Conservation (phyloP, 768 basidiomycete genomes). For the Hirschioporus abietinus region DNA sequence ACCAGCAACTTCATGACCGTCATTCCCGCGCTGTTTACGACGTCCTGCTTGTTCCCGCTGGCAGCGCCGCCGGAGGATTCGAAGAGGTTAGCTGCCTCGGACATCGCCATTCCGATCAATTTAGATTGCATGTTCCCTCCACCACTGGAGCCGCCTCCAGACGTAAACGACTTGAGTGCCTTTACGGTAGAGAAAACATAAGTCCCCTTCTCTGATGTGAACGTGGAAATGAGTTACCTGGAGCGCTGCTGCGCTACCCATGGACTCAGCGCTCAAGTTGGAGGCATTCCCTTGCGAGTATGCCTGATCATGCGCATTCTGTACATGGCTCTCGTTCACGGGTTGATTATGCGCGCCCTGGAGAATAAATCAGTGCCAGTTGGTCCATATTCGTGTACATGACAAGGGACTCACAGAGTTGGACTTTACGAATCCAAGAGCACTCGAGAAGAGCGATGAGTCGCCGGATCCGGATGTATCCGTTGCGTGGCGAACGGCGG, state of each 20-base stretch:
- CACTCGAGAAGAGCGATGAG: conserved; percentile 49
- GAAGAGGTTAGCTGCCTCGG: conserved; percentile 71
- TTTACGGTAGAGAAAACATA: too few species aligned
- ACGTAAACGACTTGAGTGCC: conserved; percentile 66
- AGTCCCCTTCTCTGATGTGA: too few species aligned
- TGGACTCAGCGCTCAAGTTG: conserved; percentile 50
- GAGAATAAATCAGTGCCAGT: conserved; percentile 10
- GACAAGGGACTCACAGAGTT: conserved; percentile 39
- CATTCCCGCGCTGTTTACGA: conserved; percentile 79
- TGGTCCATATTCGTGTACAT: conserved; percentile 6
- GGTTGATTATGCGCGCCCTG: conserved; percentile 53
- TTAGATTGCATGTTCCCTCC: conserved; percentile 50
- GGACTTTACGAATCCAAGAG: conserved; percentile 44
- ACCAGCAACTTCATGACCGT: conserved; percentile 81
- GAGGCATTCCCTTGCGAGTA: conserved; percentile 50
- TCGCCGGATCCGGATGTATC: conserved; percentile 48
- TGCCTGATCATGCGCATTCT: conserved; percentile 54
- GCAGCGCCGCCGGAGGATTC: conserved; percentile 61
- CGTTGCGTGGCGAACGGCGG: conserved; percentile 53
- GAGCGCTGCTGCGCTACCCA: conserved; percentile 77
- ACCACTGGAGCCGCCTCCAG: conserved; percentile 31
- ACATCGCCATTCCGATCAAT: conserved; percentile 84
- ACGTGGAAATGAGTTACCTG: too few species aligned
- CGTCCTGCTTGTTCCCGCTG: conserved; percentile 74
- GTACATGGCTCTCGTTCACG: conserved; percentile 61